A percentile compares a stretch with the other conserved stretches of the same genome.
These are phyloP conservation scores for Auricularia cornea DNA, from an alignment of 768 basidiomycete genomes.

Conservation along the genomic window DNA sequence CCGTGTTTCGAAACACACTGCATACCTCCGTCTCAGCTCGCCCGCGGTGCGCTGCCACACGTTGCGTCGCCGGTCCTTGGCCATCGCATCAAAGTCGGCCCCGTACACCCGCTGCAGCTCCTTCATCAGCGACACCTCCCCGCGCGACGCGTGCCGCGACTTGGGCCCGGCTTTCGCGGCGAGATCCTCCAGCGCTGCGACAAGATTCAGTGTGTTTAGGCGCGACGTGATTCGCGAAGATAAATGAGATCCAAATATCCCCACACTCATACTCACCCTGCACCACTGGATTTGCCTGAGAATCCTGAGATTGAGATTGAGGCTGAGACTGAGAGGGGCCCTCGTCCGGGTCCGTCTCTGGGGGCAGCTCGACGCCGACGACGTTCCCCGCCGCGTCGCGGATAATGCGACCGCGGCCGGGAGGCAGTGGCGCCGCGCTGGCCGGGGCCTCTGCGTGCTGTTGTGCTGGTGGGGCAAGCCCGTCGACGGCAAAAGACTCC, in stretches of 20 bases:
- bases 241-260: not conserved
- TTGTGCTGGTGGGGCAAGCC: not conserved
- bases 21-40: constrained; percentile 39
- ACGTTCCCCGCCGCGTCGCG: constrained; percentile 74
- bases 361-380: constrained; percentile 55
- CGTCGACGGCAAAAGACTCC: constrained; percentile 42
- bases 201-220: constrained; percentile 4
- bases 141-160: constrained; percentile 54
- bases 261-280: constrained; percentile 29
- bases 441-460: constrained; percentile 12
- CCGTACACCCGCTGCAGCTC: constrained; percentile 64
- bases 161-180: constrained; percentile 38
- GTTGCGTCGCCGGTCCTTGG: constrained; percentile 70
- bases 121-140: constrained; percentile 60
- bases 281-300: constrained; percentile 25
- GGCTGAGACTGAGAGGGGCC: not conserved
- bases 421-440: constrained; percentile 32
- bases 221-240: not conserved
- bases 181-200: constrained; percentile 60
- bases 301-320: too few relatives aligned
- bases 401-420: constrained; percentile 72
- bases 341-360: constrained; percentile 39
- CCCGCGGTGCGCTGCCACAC: constrained; percentile 77
- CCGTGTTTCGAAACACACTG: not conserved
- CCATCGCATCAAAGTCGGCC: constrained; percentile 66